phyloP scores from a whole-genome alignment of 176 grass and related monocot species.

The Cenchrus fungigraminus region DNA sequence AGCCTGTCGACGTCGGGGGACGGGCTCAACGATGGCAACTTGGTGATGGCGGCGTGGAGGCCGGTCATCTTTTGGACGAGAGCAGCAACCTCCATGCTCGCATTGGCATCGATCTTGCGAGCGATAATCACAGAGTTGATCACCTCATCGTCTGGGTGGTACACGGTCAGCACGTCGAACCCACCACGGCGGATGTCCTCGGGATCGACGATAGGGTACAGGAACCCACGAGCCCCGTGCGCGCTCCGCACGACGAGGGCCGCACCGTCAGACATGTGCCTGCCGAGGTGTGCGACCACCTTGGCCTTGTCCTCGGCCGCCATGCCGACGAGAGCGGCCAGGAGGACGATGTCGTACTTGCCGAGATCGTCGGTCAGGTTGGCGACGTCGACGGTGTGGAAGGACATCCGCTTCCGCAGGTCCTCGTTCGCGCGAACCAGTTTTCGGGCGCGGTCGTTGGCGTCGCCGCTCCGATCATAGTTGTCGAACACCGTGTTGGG shows the following conservation, averaged over 20 bases:
- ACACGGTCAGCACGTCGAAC: slow-evolving; percentile 71
- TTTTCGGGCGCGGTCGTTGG: slow-evolving; percentile 59
- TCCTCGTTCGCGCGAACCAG: slow-evolving; percentile 45
- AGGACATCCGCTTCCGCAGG: slow-evolving; percentile 52
- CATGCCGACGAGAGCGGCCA: slow-evolving; percentile 78
- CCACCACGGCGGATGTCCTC: slow-evolving; percentile 54
- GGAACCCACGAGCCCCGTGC: slow-evolving; percentile 69
- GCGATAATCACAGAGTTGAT: slow-evolving; percentile 75
- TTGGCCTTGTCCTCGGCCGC: slow-evolving; percentile 61
- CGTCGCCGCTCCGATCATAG: slow-evolving; percentile 46
- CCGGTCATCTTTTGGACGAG: slow-evolving; percentile 58
- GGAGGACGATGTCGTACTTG: slow-evolving; percentile 72
- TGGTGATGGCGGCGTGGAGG: slow-evolving; percentile 52
- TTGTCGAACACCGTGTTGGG: slow-evolving; percentile 50
- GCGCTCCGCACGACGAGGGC: slow-evolving; percentile 73
- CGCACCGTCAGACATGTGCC: slow-evolving; percentile 61
- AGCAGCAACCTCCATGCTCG: slow-evolving; percentile 44
- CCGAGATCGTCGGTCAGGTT: slow-evolving; percentile 39
- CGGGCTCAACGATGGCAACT: slow-evolving; percentile 63
- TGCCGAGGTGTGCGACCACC: slow-evolving; percentile 63
- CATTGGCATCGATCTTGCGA: slow-evolving; percentile 29
- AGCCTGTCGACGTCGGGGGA: slow-evolving; percentile 57
- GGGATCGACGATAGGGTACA: slow-evolving; percentile 71
- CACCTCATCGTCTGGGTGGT: slow-evolving; percentile 66
- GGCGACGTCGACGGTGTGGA: slow-evolving; percentile 73